Evolutionary conservation across 805 yeast species (phyloP), one percentile per base, ranked within the genome.

Genomic region (Ogataea paraovalis): DNA sequence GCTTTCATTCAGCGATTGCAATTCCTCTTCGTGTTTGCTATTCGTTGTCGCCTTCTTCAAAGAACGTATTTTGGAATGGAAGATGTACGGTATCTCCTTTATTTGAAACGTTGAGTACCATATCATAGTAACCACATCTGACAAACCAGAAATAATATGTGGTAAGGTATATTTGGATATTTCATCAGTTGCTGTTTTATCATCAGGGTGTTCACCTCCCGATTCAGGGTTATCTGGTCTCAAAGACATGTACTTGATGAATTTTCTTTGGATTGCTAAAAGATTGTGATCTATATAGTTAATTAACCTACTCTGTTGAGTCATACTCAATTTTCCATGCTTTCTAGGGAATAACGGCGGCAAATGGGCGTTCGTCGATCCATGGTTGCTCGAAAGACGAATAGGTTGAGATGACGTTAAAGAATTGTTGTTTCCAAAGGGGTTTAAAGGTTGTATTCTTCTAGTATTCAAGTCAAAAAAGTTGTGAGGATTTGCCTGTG

Each of bases 231-330:
- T 64, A 13, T 62, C 66, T 23, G 61, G 60, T 48, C 67, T 53
- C 22, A 56, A 37, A 3, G 71, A 61, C 16, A 68, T 37, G 46
- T 58, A 62, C 48, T 71, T 72, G 46, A 74, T 70, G 59, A 78
- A 82, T 49, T 67, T 69, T 46, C 87, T 69, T 51, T 82, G 85
- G 12, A 83, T 70, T 16, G 68, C 69, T 53, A 83, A 64, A 32
- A 82, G 63, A 36, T 72, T 66, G 9, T 71, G 74, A 52, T 83
- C 90, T 36, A 83, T 70, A 54, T 80, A 81, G 19, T 70, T 66
- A 20, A 76, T 65, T 49, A 83, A 69, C 52, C 75, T 73, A 39
- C 81, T 75, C 58, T 83, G 85, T 55, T 85, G 90, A 0, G 72
- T 51, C 39, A 60, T 54, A 0, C 76, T 69, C 2, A 78, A 64